These are phyloP conservation scores for Paramyrothecium sp. DNA, from an alignment of 2,329 filamentous ascomycete species.

Conservation along the genomic window DNA sequence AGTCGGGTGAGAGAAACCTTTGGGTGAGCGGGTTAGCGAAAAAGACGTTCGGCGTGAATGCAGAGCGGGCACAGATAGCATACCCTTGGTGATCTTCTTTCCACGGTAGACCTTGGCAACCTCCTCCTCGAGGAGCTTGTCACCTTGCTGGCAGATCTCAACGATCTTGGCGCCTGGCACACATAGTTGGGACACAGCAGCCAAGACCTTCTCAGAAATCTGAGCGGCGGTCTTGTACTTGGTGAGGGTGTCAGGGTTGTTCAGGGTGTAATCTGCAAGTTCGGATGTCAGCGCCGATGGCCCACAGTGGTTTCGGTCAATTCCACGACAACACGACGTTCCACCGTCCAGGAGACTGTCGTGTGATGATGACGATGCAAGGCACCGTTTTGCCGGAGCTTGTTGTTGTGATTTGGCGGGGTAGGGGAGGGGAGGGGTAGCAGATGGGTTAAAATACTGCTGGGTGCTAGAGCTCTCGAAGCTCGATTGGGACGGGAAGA, in stretches of 20 bases:
- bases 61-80: constrained; percentile 16
- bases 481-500: constrained; percentile 7
- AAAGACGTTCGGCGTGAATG: neutral
- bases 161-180: constrained; percentile 89
- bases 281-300: neutral
- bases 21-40: constrained; percentile 12
- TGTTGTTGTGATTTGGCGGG: constrained; percentile 5
- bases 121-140: constrained; percentile 92
- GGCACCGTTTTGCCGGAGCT: neutral
- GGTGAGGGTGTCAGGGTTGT: constrained; percentile 91
- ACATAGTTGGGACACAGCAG: constrained; percentile 72
- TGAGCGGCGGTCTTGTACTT: constrained; percentile 98
- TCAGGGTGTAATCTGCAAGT: constrained; percentile 76
- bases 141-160: constrained; percentile 91
- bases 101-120: constrained; percentile 95
- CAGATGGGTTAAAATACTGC: neutral
- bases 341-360: neutral
- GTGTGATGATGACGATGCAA: constrained; percentile 5
- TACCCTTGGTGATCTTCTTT: constrained; percentile 94
- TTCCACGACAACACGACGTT: neutral
- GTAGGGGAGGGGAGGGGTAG: constrained; percentile 1
- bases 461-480: too few relatives aligned
- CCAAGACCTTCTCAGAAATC: constrained; percentile 94
- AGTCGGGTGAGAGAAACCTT: constrained; percentile 88
- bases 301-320: neutral